phyloP scores from a whole-genome alignment of 495 filamentous ascomycete genomes.

The Daldinia bambusicola region DNA sequence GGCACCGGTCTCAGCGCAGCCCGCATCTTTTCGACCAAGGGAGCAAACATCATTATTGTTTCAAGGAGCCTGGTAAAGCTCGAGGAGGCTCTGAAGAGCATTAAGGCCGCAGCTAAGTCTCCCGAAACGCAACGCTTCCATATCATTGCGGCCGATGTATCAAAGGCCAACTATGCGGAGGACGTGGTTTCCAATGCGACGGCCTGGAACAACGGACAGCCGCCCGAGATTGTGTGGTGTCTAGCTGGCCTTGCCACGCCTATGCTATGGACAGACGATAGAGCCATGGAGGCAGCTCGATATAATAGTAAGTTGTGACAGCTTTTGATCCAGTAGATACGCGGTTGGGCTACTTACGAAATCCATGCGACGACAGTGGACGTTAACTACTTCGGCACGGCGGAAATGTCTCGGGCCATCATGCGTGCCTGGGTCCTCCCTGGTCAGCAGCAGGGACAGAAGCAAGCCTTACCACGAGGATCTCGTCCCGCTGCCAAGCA shows the following conservation, averaged over 20 bases:
- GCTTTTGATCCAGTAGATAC: too few relatives aligned
- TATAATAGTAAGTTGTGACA: slow-evolving; percentile 66
- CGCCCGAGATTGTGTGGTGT: slow-evolving; percentile 89
- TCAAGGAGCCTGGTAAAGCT: slow-evolving; percentile 79
- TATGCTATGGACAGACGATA: slow-evolving; percentile 74
- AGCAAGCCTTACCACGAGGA: slow-evolving; percentile 26
- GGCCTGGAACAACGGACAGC: slow-evolving; percentile 78
- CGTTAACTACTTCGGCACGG: slow-evolving; percentile 84
- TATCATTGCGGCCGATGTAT: slow-evolving; percentile 84
- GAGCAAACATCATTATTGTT: slow-evolving; percentile 84
- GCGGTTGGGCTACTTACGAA: neutral
- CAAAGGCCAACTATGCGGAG: slow-evolving; percentile 68
- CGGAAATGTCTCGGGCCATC: slow-evolving; percentile 79
- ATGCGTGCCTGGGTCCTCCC: slow-evolving; percentile 68
- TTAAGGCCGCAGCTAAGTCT: slow-evolving; percentile 69
- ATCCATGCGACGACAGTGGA: slow-evolving; percentile 62
- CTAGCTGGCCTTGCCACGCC: slow-evolving; percentile 80
- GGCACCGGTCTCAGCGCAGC: slow-evolving; percentile 85
- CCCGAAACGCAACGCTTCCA: slow-evolving; percentile 76
- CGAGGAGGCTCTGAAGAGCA: slow-evolving; percentile 69
- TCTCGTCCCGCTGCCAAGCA: slow-evolving; percentile 62
- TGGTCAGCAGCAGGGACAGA: slow-evolving; percentile 23
- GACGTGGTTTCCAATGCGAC: slow-evolving; percentile 74
- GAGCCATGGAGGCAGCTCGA: slow-evolving; percentile 65
- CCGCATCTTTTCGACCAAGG: slow-evolving; percentile 76